A percentile compares a stretch with the other conserved stretches of the same genome.
phyloP scores from a whole-genome alignment of 2,329 filamentous ascomycete species.

The Diplodia corticola region DNA sequence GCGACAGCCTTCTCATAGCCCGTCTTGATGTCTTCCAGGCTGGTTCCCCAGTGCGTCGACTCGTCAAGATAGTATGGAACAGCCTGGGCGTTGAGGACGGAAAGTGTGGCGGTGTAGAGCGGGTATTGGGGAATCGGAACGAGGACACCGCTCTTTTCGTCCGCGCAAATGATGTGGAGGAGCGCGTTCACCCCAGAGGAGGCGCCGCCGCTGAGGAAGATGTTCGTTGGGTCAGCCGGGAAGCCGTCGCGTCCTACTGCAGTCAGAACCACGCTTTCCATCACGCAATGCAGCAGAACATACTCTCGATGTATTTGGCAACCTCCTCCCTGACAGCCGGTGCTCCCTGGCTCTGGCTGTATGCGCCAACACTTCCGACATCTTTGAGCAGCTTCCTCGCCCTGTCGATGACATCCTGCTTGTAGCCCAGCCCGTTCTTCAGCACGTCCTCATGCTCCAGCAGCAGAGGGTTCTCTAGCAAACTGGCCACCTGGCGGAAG shows the following conservation, averaged over 20 bases:
- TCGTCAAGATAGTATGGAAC: constrained; percentile 96
- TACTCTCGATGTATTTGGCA: constrained; percentile 87
- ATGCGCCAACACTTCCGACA: constrained; percentile 90
- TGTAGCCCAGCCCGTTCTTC: constrained; percentile 74
- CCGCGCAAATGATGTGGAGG: constrained; percentile 82
- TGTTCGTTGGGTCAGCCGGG: constrained; percentile 73
- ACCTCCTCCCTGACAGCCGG: constrained; percentile 85
- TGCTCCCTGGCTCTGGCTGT: constrained; percentile 90
- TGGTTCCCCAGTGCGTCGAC: constrained; percentile 81
- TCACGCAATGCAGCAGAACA: constrained; percentile 36
- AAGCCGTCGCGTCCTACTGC: constrained; percentile 77
- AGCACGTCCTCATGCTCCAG: constrained; percentile 83
- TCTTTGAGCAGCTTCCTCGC: constrained; percentile 78
- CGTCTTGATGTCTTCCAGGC: constrained; percentile 72
- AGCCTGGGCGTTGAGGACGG: constrained; percentile 78
- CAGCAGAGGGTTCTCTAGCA: constrained; percentile 85
- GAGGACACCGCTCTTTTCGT: constrained; percentile 76
- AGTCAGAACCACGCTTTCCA: not conserved
- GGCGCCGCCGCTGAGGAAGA: constrained; percentile 90
- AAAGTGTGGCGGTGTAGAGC: constrained; percentile 90
- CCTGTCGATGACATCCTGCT: constrained; percentile 82
- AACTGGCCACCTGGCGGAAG: constrained; percentile 92
- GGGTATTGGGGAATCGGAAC: constrained; percentile 98
- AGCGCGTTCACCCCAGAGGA: constrained; percentile 94
- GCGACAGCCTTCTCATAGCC: constrained; percentile 73